These are phyloP conservation scores for Colletotrichum eleusines DNA, from an alignment of 2,329 filamentous ascomycete species.

Conservation along the genomic window DNA sequence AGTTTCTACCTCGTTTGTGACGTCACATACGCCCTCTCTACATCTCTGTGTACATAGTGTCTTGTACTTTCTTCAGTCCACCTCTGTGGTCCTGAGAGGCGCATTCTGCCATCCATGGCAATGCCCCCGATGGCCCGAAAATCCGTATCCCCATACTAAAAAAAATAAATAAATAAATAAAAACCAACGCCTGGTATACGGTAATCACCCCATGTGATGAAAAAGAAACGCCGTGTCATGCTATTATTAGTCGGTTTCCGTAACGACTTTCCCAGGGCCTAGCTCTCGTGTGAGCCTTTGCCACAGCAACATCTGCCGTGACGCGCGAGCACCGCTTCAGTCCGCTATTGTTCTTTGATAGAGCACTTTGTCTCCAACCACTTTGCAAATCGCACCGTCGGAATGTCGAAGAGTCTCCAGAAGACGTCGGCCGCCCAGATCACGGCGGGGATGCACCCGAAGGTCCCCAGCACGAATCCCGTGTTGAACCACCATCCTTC, in stretches of 20 bases:
- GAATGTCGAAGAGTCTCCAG: constrained; percentile 67
- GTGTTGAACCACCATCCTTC: constrained; percentile 59
- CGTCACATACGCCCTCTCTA: not conserved
- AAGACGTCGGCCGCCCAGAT: constrained; percentile 69
- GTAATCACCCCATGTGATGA: constrained; percentile 34
- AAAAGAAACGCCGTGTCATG: constrained; percentile 40
- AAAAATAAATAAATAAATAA: no score
- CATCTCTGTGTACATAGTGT: not conserved
- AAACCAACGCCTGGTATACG: constrained; percentile 39
- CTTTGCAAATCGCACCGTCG: constrained; percentile 67
- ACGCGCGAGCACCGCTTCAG: constrained; percentile 9
- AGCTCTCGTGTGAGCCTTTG: constrained; percentile 13
- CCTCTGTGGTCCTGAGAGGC: constrained; percentile 21
- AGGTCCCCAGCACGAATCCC: constrained; percentile 60
- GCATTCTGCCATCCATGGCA: constrained; percentile 23
- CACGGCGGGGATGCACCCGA: constrained; percentile 63
- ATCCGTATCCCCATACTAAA: constrained; percentile 6
- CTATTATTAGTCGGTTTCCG: constrained; percentile 38
- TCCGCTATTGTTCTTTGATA: constrained; percentile 44
- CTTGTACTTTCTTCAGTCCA: constrained; percentile 11
- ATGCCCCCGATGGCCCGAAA: constrained; percentile 12
- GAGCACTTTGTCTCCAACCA: constrained; percentile 64
- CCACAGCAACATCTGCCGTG: constrained; percentile 14
- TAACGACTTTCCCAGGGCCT: constrained; percentile 19
- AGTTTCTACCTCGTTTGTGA: constrained; percentile 16